Evolutionary conservation across 2,329 filamentous ascomycete species (phyloP).

Genomic region (Fusarium ambrosium): DNA sequence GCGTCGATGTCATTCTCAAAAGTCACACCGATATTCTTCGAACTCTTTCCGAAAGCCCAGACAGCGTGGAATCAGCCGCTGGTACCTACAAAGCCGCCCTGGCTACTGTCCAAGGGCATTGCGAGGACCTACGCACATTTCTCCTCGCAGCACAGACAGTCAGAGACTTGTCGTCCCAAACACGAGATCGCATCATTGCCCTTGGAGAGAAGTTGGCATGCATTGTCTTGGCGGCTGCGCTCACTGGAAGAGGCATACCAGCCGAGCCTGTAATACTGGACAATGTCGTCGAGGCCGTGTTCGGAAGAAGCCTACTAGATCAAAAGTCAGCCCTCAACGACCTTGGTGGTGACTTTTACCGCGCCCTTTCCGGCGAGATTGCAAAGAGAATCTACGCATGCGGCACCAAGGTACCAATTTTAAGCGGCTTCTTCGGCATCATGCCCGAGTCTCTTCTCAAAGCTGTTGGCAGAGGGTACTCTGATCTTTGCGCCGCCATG

Average conservation of each 20-base stretch:
- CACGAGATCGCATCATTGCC: not conserved
- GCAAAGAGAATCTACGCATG: not conserved
- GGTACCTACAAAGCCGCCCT: not conserved
- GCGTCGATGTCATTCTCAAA: not conserved
- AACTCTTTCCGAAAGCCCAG: not conserved
- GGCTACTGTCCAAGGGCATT: not conserved
- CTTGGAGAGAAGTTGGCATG: not conserved
- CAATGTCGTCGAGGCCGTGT: not conserved
- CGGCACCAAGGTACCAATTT: not conserved
- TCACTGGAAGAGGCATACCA: not conserved
- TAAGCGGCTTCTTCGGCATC: conserved; percentile 21
- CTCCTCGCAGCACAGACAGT: not conserved
- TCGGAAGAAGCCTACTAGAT: not conserved
- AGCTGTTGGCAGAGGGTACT: conserved; percentile 14
- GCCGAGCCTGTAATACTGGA: not conserved
- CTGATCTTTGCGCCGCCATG: conserved; percentile 22
- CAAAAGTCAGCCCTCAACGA: not conserved
- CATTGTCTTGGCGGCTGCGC: not conserved
- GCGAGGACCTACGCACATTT: not conserved
- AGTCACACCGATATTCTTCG: not conserved
- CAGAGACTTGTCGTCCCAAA: not conserved
- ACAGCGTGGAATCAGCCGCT: not conserved
- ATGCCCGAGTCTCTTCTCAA: conserved; percentile 11
- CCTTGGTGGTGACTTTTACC: conserved; percentile 2
- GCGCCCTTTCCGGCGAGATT: conserved; percentile 4